Evolutionary conservation across 306 rosid species (phyloP), one percentile per base, ranked within the genome.

Genomic region (Coriaria nepalensis): DNA sequence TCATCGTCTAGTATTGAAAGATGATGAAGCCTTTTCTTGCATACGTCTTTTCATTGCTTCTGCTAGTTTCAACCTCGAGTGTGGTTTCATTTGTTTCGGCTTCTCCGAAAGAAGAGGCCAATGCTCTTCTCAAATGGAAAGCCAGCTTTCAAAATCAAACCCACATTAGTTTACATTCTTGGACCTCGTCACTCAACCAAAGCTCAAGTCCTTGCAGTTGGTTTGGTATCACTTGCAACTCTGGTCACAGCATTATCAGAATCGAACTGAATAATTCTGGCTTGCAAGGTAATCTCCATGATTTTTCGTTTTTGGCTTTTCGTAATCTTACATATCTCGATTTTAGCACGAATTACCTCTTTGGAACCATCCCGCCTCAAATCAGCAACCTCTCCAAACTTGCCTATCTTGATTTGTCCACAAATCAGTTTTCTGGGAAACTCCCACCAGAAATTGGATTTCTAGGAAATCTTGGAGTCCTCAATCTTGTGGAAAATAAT

Each of bases 71-170:
- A n/a, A n/a, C n/a, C n/a, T n/a, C n/a, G n/a, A n/a, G n/a, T n/a
- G n/a, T n/a, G n/a, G n/a, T n/a, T n/a, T n/a, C n/a, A n/a, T n/a
- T n/a, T n/a, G n/a, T n/a, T 20, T 50, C 38, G 42, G 54, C 40
- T 38, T 6, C 52, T 34, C 37, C 59, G 13, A 8, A 33, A 7
- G 63, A 55, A 14, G 58, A 45, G 52, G 46, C 40, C 2, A 10
- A 61, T 29, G 73, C 68, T 41, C 65, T 68, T 62, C 57, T 68
- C 43, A 57, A 43, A 51, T 68, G 73, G 73, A 62, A 62, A 69
- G 59, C 62, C 49, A 57, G 49, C 47, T 29, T 68, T 2, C 33
- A 29, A 57, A 48, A 50, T 5, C 14, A 12, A 5, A 41, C 51
- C 7, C 13, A 13, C 2, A 10, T 36, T 10, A 10, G 11, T 13